Evolutionary conservation across 140 eudicot genomes (phyloP), one percentile per base, ranked within the genome.

Genomic region (Oenanthe javanica): DNA sequence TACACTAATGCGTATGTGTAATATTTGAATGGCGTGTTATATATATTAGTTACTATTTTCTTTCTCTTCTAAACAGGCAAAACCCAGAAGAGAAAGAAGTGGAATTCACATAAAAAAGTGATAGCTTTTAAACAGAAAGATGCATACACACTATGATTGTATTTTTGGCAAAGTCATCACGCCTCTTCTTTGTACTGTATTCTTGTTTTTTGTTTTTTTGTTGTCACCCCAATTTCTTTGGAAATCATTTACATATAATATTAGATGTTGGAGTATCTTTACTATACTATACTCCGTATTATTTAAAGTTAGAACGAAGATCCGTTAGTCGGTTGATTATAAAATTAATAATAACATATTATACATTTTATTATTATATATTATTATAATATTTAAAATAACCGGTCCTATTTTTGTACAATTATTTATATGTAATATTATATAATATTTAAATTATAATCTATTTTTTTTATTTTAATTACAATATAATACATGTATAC

Each of bases 61-160:
- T 59, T 59, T n/a, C 69, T 59, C 69, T 59, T 59, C 69, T 59
- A 21, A 18, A n/a, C 38, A 61, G 70, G 9, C 43, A 67, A 36
- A 67, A 67, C 46, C 73, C 73, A 67, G 46, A 67, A 67, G 73
- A 67, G 73, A 27, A 66, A 66, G 45, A 66, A 66, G 21, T 66
- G 45, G 73, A 27, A 27, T 25, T 25, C 73, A 66, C 69, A 66
- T 66, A 66, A 42, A 27, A 66, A 31, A 27, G 73, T 25, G 43
- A 3, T 27, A 11, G 43, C 45, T 36, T 66, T 66, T 0, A 27
- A 66, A 66, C 8, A 31, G 45, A 66, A 12, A 66, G 73, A 31
- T 25, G 45, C 21, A 66, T 16, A 59, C 19, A 31, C 73, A 10
- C 45, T 31, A 25, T 11, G 13, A n/a, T 63, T 23, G 69, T 61